These are phyloP conservation scores for Boechera retrofracta DNA, from an alignment of 345 rosid genomes.

Conservation along the genomic window DNA sequence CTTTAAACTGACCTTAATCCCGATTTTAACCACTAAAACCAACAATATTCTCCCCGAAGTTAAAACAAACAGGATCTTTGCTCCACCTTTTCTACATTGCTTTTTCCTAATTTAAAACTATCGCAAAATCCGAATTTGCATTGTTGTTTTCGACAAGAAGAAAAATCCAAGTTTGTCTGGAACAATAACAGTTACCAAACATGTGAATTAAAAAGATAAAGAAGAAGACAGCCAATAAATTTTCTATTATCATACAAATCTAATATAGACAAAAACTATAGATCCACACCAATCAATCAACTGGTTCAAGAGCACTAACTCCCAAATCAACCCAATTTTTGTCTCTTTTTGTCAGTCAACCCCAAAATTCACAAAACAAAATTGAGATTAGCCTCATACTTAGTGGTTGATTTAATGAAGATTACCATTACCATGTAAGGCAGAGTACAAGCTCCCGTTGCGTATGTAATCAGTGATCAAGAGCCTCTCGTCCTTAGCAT, in stretches of 20 bases:
- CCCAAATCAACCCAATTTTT: slow-evolving; percentile 16
- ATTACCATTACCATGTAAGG: slow-evolving; percentile 76
- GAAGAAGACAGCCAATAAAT: slow-evolving; percentile 6
- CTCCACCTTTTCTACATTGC: not conserved
- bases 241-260: not conserved
- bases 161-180: slow-evolving; percentile 31
- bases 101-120: slow-evolving; percentile 6
- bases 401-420: slow-evolving; percentile 10
- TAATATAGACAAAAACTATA: slow-evolving; percentile 11
- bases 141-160: slow-evolving; percentile 19
- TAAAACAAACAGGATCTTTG: not conserved
- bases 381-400: not conserved
- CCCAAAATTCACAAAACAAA: slow-evolving; percentile 16
- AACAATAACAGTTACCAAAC: slow-evolving; percentile 16
- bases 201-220: slow-evolving; percentile 30
- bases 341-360: not conserved
- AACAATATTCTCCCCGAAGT: slow-evolving; percentile 3
- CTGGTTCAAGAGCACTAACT: slow-evolving; percentile 14
- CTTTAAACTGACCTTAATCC: not conserved
- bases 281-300: slow-evolving; percentile 1
- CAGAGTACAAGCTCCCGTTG: slow-evolving; percentile 78
- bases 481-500: slow-evolving; percentile 83
- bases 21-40: not conserved
- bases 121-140: slow-evolving; percentile 12
- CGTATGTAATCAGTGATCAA: slow-evolving; percentile 79